Evolutionary conservation across 2,329 filamentous ascomycete species (phyloP).

Genomic region (Emericellopsis atlantica): DNA sequence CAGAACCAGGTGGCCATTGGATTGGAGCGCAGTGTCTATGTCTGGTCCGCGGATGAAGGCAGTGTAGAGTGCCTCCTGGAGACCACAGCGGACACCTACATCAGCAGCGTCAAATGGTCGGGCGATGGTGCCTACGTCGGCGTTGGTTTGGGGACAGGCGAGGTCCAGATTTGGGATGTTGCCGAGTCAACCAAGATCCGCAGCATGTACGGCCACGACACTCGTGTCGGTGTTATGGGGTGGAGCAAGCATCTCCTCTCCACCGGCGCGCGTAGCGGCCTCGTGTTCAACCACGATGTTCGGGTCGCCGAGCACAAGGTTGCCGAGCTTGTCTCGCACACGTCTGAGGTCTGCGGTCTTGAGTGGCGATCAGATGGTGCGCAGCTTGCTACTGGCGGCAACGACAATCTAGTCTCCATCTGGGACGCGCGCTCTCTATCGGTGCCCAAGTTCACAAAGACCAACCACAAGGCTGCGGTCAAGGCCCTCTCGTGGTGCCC

Average conservation of each 20-base stretch:
- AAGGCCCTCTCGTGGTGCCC: slow-evolving; percentile 98
- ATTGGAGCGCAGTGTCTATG: slow-evolving; percentile 91
- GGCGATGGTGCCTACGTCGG: slow-evolving; percentile 93
- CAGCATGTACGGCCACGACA: slow-evolving; percentile 97
- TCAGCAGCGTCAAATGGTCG: slow-evolving; percentile 98
- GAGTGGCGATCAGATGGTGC: slow-evolving; percentile 96
- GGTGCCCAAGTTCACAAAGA: slow-evolving; percentile 98
- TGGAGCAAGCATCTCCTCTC: slow-evolving; percentile 99
- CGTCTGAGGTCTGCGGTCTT: slow-evolving; percentile 92
- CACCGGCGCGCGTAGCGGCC: slow-evolving; percentile 83
- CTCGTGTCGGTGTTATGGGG: slow-evolving; percentile 92
- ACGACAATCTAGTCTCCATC: slow-evolving; percentile 97
- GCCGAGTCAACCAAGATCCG: slow-evolving; percentile 90
- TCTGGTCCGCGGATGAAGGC: slow-evolving; percentile 95
- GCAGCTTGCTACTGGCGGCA: slow-evolving; percentile 93
- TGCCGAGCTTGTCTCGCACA: slow-evolving; percentile 92
- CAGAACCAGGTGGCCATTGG: slow-evolving; percentile 97
- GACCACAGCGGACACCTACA: slow-evolving; percentile 79
- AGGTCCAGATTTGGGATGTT: slow-evolving; percentile 99
- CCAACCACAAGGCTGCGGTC: slow-evolving; percentile 97
- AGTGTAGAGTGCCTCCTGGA: slow-evolving; percentile 82
- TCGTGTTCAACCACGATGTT: slow-evolving; percentile 98
- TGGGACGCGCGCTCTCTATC: slow-evolving; percentile 93
- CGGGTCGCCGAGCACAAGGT: slow-evolving; percentile 97
- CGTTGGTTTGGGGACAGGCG: slow-evolving; percentile 85